Base-by-base conservation (phyloP, 2,329 filamentous ascomycete genomes). In the Beauveria varroae region DNA sequence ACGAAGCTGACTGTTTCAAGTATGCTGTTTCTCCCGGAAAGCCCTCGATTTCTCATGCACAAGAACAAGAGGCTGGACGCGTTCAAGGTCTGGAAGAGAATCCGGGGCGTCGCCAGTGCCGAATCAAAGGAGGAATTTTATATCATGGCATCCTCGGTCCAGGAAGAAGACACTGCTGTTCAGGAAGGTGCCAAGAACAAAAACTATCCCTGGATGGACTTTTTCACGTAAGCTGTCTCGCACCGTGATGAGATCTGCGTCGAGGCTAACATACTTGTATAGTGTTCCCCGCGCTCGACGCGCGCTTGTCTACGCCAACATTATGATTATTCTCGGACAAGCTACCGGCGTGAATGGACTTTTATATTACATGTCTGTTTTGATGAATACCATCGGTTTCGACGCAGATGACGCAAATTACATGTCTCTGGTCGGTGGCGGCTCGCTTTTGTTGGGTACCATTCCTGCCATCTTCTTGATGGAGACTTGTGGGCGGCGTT, bases 381-480 rank as follows among this genome's bases (percentile, higher is more conserved):
- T 91, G 7, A 89, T 90, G 85, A 74, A 74, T 55, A 81, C 86
- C 67, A 85, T 90, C 49, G 87, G 87, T 14, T 90, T 90, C 72
- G 72, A 86, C 67, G 73, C 80, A 8, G 79, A 82, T 62, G 72
- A 86, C 55, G 74, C 85, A 18, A 88, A 86, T 63, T 90, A 89
- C 78, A 90, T 91, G 87, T 89, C 87, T 0, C 79, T 90, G 0
- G 87, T 91, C 16, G 87, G 88, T 3, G 87, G 87, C 28, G 87
- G 85, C 4, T 76, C 86, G 0, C 79, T 91, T 0, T 78, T 90
- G 0, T 67, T 91, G 18, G 87, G 86, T 24, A 87, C 86, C 0
- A 86, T 89, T 40, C 86, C 86, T 0, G 86, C 86, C 0, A 84
- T 87, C 60, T 79, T 89, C 69, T 82, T 83, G 64, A 91, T 91